Conservation (phyloP, 257 asterid species). For the Salvia miltiorrhiza region DNA sequence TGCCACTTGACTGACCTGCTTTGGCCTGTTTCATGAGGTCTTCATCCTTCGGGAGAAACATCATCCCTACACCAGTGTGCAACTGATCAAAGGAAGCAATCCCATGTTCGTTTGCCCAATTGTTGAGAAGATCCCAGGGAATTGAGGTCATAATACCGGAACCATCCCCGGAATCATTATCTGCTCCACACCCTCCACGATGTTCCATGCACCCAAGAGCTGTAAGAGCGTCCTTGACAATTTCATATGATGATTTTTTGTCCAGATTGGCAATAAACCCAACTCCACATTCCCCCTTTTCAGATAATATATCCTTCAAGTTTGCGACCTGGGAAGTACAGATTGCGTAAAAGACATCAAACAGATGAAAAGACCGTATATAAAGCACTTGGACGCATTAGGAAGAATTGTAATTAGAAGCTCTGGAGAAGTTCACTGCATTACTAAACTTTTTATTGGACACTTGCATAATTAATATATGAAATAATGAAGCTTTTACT, state of each 20-base stretch:
- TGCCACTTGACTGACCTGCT: constrained; percentile 49
- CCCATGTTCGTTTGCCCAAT: constrained; percentile 88
- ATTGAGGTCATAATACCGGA: constrained; percentile 94
- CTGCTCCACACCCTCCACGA: constrained; percentile 99
- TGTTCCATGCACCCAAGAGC: constrained; percentile 99
- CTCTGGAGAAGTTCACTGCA: constrained; percentile 4
- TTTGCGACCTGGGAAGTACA: constrained; percentile 64
- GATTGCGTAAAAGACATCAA: not conserved
- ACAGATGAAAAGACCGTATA: not conserved
- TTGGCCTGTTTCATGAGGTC: constrained; percentile 63
- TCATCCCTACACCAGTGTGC: constrained; percentile 96
- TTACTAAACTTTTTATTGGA: not conserved
- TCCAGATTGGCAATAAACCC: constrained; percentile 96
- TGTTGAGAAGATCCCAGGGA: constrained; percentile 91
- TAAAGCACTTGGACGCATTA: constrained; percentile 7
- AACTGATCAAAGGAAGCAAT: constrained; percentile 57
- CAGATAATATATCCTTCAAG: constrained; percentile 82
- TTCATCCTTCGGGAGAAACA: constrained; percentile 85
- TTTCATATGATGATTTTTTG: constrained; percentile 69
- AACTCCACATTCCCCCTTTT: constrained; percentile 97
- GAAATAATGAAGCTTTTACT: not conserved
- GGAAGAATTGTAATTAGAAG: not conserved
- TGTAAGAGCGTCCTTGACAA: constrained; percentile 84
- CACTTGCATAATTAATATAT: not conserved
- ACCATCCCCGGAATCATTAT: constrained; percentile 99